Base-by-base conservation (phyloP, 306 rosid genomes). In the Malus orientalis region DNA sequence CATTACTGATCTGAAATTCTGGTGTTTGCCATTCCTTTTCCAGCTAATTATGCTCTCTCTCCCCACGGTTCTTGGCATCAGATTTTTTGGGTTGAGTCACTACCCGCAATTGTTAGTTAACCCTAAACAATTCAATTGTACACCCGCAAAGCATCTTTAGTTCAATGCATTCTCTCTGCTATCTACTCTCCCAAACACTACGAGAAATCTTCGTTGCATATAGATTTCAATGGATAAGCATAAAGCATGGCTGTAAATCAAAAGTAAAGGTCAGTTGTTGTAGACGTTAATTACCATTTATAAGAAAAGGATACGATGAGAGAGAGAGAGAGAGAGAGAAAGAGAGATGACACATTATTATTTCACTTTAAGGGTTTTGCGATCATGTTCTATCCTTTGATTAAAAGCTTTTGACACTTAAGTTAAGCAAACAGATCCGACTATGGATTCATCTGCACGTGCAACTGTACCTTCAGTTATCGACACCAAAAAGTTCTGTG, bases 391-490 rank as follows among this genome's bases (percentile, higher is more conserved):
- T 2, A 45, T 25, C 36, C 38, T 45, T 30, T 57, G 22, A 44
- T 55, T 49, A 49, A 49, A 70, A 29, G 33, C 8, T 9, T 32
- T 70, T 55, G 23, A 27, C 22, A 58, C 23, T 57, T 58, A 40
- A 36, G 25, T 38, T 72, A 72, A 57, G 22, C 16, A 15, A 73
- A 11, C 38, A 73, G 53, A 72, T 73, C 54, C 22, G 36, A 36
- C 66, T 19, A 57, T n/a, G 61, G 76, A 38, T 36, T 73, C 54
- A 59, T 73, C 40, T 40, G 4, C 77, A 73, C 69, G 42, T 73
- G 68, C 68, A n/a, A 22, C 11, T 40, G 76, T 38, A 73, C 57
- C 25, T 42, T 70, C 45, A 9, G 20, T 19, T 51, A 5, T 27
- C 74, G 74, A 70, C 74, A 70, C 45, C 29, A 33, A 70, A 66